Evolutionary conservation across 2,329 filamentous ascomycete genomes (phyloP), one percentile per base, ranked within the genome.

Genomic region (Alternaria postmessia): DNA sequence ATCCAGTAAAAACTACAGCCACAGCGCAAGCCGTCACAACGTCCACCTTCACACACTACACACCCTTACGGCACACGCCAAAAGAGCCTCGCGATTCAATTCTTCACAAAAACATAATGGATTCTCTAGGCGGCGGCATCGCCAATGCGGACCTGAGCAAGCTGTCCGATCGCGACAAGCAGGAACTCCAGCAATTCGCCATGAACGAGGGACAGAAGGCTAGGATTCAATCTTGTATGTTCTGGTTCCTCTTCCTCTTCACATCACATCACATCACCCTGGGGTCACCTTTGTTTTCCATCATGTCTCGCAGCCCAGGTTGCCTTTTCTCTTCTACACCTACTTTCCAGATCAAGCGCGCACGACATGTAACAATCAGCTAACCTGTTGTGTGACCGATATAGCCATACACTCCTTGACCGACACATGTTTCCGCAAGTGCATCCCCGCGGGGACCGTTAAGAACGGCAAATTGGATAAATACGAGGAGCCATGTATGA

Each of bases 391-490:
- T 1, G 5, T 32, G 2, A 2, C 6, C 14, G 34, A 53, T 12
- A 30, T 8, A 78, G 88, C 84, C n/a, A 86, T 90, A 61, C 89
- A 91, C 79, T 81, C 81, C 67, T 81, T 91, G 36, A 88, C 88
- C 43, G 91, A 95, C 72, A 87, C 91, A 62, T 99, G 95, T 87
- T 99, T 94, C 89, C 93, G 89, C 77, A 98, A 97, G 83, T 99
- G 95, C 84, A 85, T 97, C 62, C 90, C 91, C 8, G 84, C 88
- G 11, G 85, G 89, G 47, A 85, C 84, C 59, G 90, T 97, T 77
- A 89, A 89, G 69, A 86, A 85, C 62, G 87, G 88, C 28, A 87
- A 88, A 72, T 83, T 99, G 68, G 92, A 96, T 68, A 87, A 85
- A 73, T 83, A 81, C 63, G 95, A 99, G 82, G 90, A 95, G 82